Conservation (phyloP, 2,329 filamentous ascomycete species). For the Monosporascus sp. region DNA sequence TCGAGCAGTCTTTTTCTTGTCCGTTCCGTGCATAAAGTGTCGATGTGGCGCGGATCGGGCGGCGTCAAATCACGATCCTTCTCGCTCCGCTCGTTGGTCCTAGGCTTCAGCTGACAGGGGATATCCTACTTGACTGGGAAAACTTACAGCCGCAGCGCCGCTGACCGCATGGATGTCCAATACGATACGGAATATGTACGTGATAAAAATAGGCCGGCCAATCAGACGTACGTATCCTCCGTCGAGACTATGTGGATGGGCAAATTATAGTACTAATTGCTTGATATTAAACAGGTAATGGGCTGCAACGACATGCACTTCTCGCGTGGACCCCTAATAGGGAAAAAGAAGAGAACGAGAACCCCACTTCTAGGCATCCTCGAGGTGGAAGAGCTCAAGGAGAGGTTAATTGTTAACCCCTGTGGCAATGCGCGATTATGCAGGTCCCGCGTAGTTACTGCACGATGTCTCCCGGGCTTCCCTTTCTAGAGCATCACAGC, state of each 20-base stretch:
- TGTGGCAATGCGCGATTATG: too few relatives aligned
- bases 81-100: neutral
- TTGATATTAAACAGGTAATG: too few relatives aligned
- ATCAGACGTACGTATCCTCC: neutral
- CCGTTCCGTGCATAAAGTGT: neutral
- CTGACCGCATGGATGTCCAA: neutral
- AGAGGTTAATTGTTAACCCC: too few relatives aligned
- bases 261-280: neutral
- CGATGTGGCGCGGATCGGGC: neutral
- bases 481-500: too few relatives aligned
- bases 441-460: too few relatives aligned
- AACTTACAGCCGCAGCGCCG: neutral
- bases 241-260: neutral
- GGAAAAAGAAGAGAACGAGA: too few relatives aligned
- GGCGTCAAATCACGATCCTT: neutral
- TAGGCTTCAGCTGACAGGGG: neutral
- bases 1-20: too few relatives aligned
- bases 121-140: neutral
- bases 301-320: too few relatives aligned
- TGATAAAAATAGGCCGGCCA: neutral
- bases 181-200: neutral
- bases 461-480: too few relatives aligned
- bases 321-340: too few relatives aligned
- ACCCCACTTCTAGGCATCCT: too few relatives aligned
- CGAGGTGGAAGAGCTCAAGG: too few relatives aligned